Base-by-base conservation (phyloP, 2,329 filamentous ascomycete genomes). In the Alternaria solani region DNA sequence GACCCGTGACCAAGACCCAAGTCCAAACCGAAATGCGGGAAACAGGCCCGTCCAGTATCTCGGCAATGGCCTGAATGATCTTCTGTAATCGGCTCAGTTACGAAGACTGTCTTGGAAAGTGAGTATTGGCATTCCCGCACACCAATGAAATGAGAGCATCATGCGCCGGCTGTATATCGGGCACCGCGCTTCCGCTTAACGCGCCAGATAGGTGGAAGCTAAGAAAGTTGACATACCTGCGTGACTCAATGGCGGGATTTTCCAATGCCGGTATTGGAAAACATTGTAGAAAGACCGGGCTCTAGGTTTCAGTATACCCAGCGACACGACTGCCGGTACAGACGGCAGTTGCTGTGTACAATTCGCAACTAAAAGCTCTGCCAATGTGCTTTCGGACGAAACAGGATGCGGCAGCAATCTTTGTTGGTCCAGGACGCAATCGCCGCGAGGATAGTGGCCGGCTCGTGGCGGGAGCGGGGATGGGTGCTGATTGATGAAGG, bases 391-490 rank as follows among this genome's bases (percentile, higher is more conserved):
- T 55, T 59, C 65, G 25, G 63, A 58, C 32, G 67, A 63, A 53
- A 64, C 62, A 52, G 65, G 66, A 42, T 70, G 62, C 36, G 69
- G 72, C 51, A 70, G 73, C 61, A 74, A 57, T 57, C 49, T 68
- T 65, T 65, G 65, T 20, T 66, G 62, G 62, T 59, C 57, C 49
- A 66, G 58, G 55, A 57, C 38, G 34, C 64, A 59, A 54, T 61
- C 60, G 61, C 69, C 64, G 66, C 51, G 64, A 73, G 62, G 63
- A 63, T 65, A 61, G 41, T 61, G 59, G 62, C 65, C 69, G 68
- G 69, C 61, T 71, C 62, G 68, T 57, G 67, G 68, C 68, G 67
- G 71, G 64, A 73, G 66, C 62, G 68, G 68, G 67, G 71, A 63
- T 67, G 48, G 32, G 36, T 38, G 52, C 41, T 61, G 64, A 56